A percentile compares a stretch with the other conserved stretches of the same genome.
Evolutionary conservation across 2,329 filamentous ascomycete genomes (phyloP).

Genomic region (Aspergillus quadricinctus): DNA sequence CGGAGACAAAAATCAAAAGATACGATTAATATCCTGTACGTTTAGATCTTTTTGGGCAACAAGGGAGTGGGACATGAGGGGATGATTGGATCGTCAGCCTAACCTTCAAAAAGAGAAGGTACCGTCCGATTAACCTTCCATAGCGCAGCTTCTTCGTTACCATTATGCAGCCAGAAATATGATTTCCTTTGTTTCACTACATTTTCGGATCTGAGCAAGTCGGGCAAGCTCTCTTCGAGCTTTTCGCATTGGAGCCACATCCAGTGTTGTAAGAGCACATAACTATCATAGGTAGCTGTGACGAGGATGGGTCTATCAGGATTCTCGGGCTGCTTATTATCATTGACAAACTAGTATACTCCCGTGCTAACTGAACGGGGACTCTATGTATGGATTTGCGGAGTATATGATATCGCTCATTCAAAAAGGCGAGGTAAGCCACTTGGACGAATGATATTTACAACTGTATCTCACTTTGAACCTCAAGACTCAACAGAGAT

Average conservation of each 20-base stretch:
- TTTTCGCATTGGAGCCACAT: background rate
- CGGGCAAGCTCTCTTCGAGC: background rate
- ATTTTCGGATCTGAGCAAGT: background rate
- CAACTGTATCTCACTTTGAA: background rate
- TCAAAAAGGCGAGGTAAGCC: background rate
- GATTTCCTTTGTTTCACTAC: slow-evolving; percentile 31
- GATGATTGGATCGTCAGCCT: slow-evolving; percentile 10
- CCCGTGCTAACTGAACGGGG: background rate
- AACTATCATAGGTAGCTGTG: background rate
- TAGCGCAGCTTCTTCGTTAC: slow-evolving; percentile 15
- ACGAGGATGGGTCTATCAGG: background rate
- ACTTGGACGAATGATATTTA: background rate
- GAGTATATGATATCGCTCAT: background rate
- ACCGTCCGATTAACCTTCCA: slow-evolving; percentile 21
- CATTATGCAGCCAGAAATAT: slow-evolving; percentile 25
- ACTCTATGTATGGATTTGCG: background rate
- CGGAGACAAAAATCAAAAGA: slow-evolving; percentile 25
- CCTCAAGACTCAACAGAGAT: background rate
- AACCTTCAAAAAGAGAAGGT: slow-evolving; percentile 9
- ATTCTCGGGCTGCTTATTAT: background rate
- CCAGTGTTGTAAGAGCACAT: background rate
- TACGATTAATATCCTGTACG: slow-evolving; percentile 40
- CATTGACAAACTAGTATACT: background rate
- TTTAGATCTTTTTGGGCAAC: slow-evolving; percentile 36
- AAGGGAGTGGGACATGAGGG: slow-evolving; percentile 25